Evolutionary conservation across 768 basidiomycete genomes (phyloP).

Genomic region (Sporobolomyces roseus): DNA sequence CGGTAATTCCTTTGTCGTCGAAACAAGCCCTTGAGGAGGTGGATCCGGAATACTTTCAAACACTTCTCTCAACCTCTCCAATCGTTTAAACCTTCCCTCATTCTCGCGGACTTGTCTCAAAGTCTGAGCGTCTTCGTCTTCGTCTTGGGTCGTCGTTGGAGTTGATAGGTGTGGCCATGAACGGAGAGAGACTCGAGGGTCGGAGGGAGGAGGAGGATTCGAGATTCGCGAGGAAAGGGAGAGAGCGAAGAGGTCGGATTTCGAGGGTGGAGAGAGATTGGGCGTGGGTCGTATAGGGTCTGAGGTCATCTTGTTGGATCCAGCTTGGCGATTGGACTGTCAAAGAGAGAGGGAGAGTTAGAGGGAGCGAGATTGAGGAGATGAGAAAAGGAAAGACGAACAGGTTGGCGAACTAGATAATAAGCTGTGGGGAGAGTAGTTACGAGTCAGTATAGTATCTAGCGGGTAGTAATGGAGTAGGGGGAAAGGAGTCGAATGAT

Average conservation of each 20-base stretch:
- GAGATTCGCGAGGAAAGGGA: not conserved
- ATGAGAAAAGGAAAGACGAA: not conserved
- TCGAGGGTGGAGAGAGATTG: slow-evolving; percentile 8
- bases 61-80: slow-evolving; percentile 10
- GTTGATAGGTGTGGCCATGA: not conserved
- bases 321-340: not conserved
- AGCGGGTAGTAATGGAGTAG: too few relatives aligned
- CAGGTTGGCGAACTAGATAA: too few relatives aligned
- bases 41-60: slow-evolving; percentile 11
- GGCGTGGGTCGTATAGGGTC: slow-evolving; percentile 14
- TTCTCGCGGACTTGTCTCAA: not conserved
- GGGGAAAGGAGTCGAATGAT: too few relatives aligned
- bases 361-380: not conserved
- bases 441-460: too few relatives aligned
- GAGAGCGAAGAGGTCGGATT: slow-evolving; percentile 14
- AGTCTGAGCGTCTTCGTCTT: not conserved
- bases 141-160: not conserved
- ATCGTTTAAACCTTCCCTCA: not conserved
- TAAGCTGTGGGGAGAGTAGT: too few relatives aligned
- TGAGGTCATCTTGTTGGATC: not conserved
- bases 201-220: not conserved
- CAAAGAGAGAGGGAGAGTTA: not conserved
- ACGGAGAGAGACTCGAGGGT: slow-evolving; percentile 31
- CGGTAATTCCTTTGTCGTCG: not conserved
- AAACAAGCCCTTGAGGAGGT: not conserved